phyloP scores from a whole-genome alignment of 169 alveolate genomes.

The Cytauxzoon felis region DNA sequence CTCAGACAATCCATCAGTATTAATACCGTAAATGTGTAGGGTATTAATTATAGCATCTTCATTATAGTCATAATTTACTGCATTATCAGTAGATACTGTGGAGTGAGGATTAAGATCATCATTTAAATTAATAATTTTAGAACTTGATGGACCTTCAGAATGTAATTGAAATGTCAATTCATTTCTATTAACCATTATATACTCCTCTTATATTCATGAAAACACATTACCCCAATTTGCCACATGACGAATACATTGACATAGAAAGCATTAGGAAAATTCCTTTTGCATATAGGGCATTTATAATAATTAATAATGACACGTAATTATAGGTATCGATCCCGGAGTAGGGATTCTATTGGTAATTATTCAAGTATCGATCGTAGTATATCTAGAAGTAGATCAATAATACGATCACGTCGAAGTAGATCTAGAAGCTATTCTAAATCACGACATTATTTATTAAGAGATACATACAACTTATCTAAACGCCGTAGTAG shows the following conservation, averaged over 20 bases:
- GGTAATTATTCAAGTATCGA: conserved; percentile 11
- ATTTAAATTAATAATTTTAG: background rate
- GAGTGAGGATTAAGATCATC: no score
- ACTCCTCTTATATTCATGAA: background rate
- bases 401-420: background rate
- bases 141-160: background rate
- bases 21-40: background rate
- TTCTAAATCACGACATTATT: conserved; percentile 2
- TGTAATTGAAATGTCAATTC: background rate
- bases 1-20: background rate
- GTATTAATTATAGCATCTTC: background rate
- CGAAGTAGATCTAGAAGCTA: conserved; percentile 18
- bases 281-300: background rate
- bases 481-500: background rate
- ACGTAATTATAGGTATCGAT: conserved; percentile 13
- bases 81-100: no score
- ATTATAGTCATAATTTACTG: no score
- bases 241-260: conserved; percentile 10
- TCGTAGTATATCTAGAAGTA: conserved; percentile 25
- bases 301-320: background rate
- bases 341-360: conserved; percentile 4
- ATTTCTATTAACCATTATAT: background rate
- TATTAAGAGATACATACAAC: background rate
- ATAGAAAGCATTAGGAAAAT: conserved; percentile 8
- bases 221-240: conserved; percentile 10